Percentiles rank a stretch among this genome's conserved stretches.
Evolutionary conservation across 495 filamentous ascomycete species (phyloP).

Genomic region (Aspergillus carlsbadensis): DNA sequence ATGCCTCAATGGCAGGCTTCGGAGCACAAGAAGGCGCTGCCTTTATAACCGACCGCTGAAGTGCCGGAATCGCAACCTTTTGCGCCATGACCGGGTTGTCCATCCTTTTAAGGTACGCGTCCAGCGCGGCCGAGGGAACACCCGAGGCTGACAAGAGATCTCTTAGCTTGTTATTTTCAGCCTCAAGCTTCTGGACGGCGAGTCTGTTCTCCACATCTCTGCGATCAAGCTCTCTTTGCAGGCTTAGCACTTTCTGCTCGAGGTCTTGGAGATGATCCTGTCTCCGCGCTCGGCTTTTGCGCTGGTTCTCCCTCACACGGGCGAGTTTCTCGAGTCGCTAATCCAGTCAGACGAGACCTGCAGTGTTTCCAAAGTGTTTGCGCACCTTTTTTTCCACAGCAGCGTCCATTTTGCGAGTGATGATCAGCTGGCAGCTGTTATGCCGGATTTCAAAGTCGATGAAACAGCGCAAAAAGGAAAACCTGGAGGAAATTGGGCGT

Average conservation of each 20-base stretch:
- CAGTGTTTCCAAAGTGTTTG: background rate
- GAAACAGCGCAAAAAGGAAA: too few species aligned
- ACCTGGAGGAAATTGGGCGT: too few species aligned
- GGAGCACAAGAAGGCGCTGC: background rate
- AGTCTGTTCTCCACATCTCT: conserved; percentile 40
- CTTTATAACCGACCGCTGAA: conserved; percentile 14
- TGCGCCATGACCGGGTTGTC: conserved; percentile 19
- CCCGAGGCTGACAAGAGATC: conserved; percentile 29
- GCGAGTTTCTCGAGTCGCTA: conserved; percentile 38
- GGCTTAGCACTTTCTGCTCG: conserved; percentile 61
- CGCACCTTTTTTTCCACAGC: conserved; percentile 8
- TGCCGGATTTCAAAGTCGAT: background rate
- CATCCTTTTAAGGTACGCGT: conserved; percentile 29
- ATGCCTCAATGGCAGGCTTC: background rate
- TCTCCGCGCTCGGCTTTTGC: conserved; percentile 70
- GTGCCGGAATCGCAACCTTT: conserved; percentile 43
- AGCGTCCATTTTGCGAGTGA: conserved; percentile 4
- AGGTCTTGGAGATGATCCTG: conserved; percentile 74
- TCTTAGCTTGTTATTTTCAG: conserved; percentile 37
- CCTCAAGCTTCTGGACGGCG: conserved; percentile 35
- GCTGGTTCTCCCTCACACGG: conserved; percentile 74
- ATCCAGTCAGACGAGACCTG: conserved; percentile 12
- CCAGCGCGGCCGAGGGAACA: conserved; percentile 23
- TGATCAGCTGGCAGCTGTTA: background rate
- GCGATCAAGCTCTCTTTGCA: conserved; percentile 44